These are phyloP conservation scores for Quercus lobata DNA, from an alignment of 331 rosid genomes.

Conservation along the genomic window DNA sequence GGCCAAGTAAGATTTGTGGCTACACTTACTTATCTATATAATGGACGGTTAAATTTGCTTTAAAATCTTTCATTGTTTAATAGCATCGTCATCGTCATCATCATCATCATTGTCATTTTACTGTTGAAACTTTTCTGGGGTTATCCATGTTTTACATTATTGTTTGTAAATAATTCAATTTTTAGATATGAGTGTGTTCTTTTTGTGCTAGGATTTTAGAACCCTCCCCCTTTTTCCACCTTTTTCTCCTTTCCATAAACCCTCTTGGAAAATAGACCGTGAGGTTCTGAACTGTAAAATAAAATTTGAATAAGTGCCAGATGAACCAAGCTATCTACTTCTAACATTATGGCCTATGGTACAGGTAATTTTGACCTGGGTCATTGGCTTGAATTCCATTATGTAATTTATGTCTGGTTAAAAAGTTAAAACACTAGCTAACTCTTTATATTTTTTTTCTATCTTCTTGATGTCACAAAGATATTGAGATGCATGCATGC, in stretches of 20 bases:
- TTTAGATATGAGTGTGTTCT: neutral
- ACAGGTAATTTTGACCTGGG: neutral
- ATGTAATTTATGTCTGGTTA: conserved; percentile 1
- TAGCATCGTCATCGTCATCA: neutral
- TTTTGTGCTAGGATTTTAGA: neutral
- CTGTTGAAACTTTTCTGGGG: neutral
- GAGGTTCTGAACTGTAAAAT: neutral
- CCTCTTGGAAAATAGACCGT: neutral
- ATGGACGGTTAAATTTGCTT: neutral
- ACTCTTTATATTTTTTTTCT: neutral
- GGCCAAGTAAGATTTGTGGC: conserved; percentile 66
- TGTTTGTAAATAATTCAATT: neutral
- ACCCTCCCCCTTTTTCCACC: neutral
- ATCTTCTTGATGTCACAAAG: neutral
- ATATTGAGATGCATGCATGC: too few species aligned
- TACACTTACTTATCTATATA: neutral
- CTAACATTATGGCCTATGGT: neutral
- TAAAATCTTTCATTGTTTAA: neutral
- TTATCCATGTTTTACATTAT: neutral
- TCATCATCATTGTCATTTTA: neutral
- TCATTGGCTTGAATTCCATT: neutral
- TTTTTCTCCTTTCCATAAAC: neutral
- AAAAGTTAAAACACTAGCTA: neutral
- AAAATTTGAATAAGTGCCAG: neutral
- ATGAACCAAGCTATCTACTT: neutral